Base-by-base conservation (phyloP, 179 eudicot genomes). In the Patellifolia procumbens region DNA sequence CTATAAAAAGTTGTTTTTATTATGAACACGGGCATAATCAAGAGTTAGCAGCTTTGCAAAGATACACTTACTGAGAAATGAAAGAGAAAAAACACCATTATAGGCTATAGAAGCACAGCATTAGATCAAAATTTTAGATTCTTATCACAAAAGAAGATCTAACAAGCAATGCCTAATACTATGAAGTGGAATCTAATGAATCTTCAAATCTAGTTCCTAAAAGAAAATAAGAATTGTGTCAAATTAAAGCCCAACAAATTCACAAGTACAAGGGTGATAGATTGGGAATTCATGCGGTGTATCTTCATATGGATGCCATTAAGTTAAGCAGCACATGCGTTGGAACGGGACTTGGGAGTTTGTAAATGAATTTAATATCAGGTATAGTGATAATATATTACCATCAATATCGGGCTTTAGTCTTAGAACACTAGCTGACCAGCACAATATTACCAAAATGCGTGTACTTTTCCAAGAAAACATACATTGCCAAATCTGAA, bases 141-240 rank as follows among this genome's bases (percentile, higher is more conserved):
- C 43, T 39, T 70, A 51, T 26, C 15, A 19, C 48, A 49, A 34
- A 48, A 42, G 51, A 61, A 29, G 70, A 61, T 49, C 70, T 35
- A 62, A 48, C 52, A 55, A 42, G 4, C 5, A 24, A 59, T 22
- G 46, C 48, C 5, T 22, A 22, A 59, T 24, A 42, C 26, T n/a
- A 28, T 75, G 39, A 68, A 68, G 39, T 15, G 67, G 29, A 45
- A 48, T 70, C 39, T 60, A 39, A 60, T 45, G 39, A 52, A 51
- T 48, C 68, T 77, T 17, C 29, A 37, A 60, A 20, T 4, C 24
- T 59, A 77, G 51, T 45, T 43, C 48, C 67, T 53, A 19, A 29
- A 60, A 42, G 53, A 17, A 31, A 42, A 16, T 28, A 56, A 39
- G 2, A 39, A 31, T 32, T 32, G 32, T 56, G 55, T 53, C 24